Evolutionary conservation across 73 alveolate genomes (phyloP).

Genomic region (Effrenium voratum): DNA sequence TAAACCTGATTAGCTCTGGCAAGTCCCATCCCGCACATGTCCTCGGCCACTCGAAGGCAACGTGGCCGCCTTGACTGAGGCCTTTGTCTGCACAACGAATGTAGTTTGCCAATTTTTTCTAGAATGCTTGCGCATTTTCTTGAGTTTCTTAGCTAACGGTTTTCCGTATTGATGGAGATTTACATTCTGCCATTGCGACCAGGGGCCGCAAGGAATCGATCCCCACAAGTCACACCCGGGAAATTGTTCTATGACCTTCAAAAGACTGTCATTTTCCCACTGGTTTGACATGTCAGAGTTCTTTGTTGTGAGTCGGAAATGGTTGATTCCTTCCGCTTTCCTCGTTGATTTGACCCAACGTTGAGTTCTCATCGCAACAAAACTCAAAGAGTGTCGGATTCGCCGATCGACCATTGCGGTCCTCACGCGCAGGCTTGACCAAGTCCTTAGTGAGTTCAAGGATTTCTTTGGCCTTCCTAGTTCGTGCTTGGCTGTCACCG

Average conservation of each 20-base stretch:
- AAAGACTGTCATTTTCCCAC: background rate
- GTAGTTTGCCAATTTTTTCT: background rate
- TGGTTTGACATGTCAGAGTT: background rate
- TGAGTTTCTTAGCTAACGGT: background rate
- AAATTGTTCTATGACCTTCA: background rate
- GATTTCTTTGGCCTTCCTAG: too few species aligned
- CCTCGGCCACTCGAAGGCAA: conserved; percentile 25
- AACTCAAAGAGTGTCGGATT: background rate
- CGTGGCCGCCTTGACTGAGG: conserved; percentile 6
- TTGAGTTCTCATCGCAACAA: background rate
- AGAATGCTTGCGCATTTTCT: background rate
- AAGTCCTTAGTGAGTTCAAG: too few species aligned
- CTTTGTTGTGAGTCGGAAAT: background rate
- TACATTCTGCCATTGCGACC: background rate
- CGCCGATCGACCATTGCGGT: too few species aligned
- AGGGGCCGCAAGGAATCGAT: background rate
- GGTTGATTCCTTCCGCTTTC: background rate
- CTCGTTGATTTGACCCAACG: background rate
- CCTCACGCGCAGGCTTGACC: too few species aligned
- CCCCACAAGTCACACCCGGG: conserved; percentile 21
- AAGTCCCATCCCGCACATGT: background rate
- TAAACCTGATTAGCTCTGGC: background rate
- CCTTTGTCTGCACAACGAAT: background rate
- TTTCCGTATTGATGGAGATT: background rate
- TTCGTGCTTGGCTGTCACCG: too few species aligned